These are phyloP conservation scores for Drechslera avenae DNA, from an alignment of 2,329 filamentous ascomycete genomes.

Conservation along the genomic window DNA sequence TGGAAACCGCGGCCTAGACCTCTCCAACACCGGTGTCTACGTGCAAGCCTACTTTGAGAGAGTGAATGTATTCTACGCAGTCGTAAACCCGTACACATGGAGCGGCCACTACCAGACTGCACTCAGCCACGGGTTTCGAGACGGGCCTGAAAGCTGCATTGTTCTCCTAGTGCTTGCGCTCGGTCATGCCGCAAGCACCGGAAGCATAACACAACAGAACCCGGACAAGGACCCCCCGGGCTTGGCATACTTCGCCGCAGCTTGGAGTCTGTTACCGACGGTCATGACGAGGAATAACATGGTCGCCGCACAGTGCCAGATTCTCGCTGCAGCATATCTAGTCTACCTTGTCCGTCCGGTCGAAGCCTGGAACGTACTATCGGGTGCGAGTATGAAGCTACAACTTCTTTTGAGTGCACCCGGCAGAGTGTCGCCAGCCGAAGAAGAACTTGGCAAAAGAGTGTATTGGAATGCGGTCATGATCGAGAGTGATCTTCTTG, in stretches of 20 bases:
- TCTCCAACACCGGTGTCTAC: conserved; percentile 75
- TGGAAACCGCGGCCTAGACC: conserved; percentile 67
- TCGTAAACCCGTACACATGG: conserved; percentile 83
- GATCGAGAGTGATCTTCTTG: conserved; percentile 78
- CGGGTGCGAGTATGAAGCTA: conserved; percentile 79
- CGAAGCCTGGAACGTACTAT: conserved; percentile 81
- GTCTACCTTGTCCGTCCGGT: conserved; percentile 82
- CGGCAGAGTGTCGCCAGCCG: conserved; percentile 70
- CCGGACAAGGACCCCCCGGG: conserved; percentile 74
- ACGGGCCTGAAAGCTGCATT: conserved; percentile 81
- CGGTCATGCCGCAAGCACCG: conserved; percentile 74
- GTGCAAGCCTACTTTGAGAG: conserved; percentile 80
- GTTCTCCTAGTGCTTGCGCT: conserved; percentile 78
- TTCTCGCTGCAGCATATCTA: conserved; percentile 79
- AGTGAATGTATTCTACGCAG: conserved; percentile 85
- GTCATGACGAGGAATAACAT: conserved; percentile 82
- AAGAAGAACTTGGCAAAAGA: conserved; percentile 74
- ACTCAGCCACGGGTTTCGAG: conserved; percentile 74
- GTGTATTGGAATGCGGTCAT: conserved; percentile 85
- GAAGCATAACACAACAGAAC: conserved; percentile 75
- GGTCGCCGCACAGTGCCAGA: conserved; percentile 77
- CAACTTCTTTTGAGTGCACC: conserved; percentile 78
- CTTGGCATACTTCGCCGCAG: conserved; percentile 78
- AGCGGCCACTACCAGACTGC: conserved; percentile 75
- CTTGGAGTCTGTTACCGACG: conserved; percentile 76